Evolutionary conservation across 306 rosid species (phyloP).

Genomic region (Hippophae gyantsensis): DNA sequence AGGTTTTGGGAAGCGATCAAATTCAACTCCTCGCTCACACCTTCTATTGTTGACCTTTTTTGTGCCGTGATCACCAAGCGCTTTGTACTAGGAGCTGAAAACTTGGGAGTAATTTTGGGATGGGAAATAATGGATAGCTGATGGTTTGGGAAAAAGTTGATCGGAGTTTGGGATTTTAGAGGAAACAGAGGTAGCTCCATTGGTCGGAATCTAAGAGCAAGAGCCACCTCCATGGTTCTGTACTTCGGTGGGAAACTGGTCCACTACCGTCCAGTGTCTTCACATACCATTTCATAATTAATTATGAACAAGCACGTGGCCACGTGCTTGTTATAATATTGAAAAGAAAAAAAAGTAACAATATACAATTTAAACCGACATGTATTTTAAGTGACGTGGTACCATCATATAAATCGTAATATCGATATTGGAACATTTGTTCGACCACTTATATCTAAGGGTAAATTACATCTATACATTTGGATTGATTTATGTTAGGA

Average conservation of each 20-base stretch:
- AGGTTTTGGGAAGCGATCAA: conserved; percentile 43
- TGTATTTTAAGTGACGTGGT: too few relatives aligned
- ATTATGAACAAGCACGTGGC: not conserved
- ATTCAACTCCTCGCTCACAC: conserved; percentile 48
- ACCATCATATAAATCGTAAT: too few relatives aligned
- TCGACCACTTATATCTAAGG: too few relatives aligned
- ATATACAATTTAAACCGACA: too few relatives aligned
- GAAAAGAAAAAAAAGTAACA: too few relatives aligned
- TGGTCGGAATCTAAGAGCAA: conserved; percentile 23
- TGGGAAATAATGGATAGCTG: conserved; percentile 15
- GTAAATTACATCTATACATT: too few relatives aligned
- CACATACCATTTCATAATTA: not conserved
- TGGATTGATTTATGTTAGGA: too few relatives aligned
- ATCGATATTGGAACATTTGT: too few relatives aligned
- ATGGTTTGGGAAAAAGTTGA: conserved; percentile 9
- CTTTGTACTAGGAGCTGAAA: conserved; percentile 1
- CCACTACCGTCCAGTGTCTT: too few relatives aligned
- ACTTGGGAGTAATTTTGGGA: conserved; percentile 2
- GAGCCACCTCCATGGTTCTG: conserved; percentile 34
- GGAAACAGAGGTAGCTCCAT: conserved; percentile 14
- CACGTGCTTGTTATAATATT: not conserved
- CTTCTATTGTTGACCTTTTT: conserved; percentile 46
- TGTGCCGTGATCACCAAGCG: conserved; percentile 20
- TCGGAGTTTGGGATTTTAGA: conserved; percentile 13
- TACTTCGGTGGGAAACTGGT: not conserved